Base-by-base conservation (phyloP, 495 filamentous ascomycete species). In the Staphylotrichum longicolle region DNA sequence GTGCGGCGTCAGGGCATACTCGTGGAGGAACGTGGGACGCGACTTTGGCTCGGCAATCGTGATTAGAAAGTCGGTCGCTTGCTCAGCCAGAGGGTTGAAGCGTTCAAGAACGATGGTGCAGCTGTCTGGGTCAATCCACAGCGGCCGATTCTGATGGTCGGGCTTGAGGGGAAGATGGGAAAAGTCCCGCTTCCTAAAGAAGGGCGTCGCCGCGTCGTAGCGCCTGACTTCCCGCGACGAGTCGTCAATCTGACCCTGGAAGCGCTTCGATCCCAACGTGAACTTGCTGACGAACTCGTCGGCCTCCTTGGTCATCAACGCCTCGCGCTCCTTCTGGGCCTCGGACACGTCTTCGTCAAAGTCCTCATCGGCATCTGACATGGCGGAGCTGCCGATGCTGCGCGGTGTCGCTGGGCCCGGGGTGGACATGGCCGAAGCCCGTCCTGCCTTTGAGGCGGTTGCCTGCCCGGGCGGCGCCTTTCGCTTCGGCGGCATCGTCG, bases 41-140 rank as follows among this genome's bases (percentile, higher is more conserved):
- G 91, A 96, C 63, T 91, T 78, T 46, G 94, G 94, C 76, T 98
- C 94, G 42, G 93, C 92, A 67, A 98, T 91, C 46, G 93, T 96
- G 54, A 93, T 95, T 58, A 98, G 79, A 74, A 98, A 97, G 71
- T 96, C 91, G 65, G 96, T 90, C 3, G 91, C 94, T 68, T 93
- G 87, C 40, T 86, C 80, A 27, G 92, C 88, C 45, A 93, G 75
- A 1, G 92, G 89, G 39, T 87, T 91, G 78, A 97, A 98, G 63
- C 91, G 95, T 80, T 99, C 94, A n/a, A 98, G 80, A 32, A 94
- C 91, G 70, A 99, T 93, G 62, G 86, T 85, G 48, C 90, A 91
- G 67, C 87, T 89, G 30, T 80, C 68, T 1, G 91, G 91, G 73
- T 97, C 91, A 66, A 98, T 92, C 89, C 90, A 98, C 50, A 98